A percentile compares a stretch with the other conserved stretches of the same genome.
Conservation (phyloP, 345 rosid species). For the Brassica nigra region DNA sequence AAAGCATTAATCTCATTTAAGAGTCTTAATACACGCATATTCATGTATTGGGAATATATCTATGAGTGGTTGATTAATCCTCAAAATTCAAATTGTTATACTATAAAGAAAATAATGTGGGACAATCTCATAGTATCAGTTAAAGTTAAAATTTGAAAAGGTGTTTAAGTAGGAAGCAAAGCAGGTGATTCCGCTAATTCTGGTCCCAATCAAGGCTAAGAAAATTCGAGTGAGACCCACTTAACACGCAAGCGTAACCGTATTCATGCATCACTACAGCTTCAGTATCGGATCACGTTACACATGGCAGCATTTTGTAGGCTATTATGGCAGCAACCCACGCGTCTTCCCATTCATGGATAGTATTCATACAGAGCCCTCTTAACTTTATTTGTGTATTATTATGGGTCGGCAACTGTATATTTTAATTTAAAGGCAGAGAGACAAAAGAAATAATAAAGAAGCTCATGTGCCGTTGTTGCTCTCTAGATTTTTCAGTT, state of each 20-base stretch:
- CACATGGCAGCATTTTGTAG: slow-evolving; percentile 19
- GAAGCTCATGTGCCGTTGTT: slow-evolving; percentile 35
- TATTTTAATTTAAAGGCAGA: neutral
- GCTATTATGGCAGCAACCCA: neutral
- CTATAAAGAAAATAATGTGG: neutral
- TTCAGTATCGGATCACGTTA: slow-evolving; percentile 23
- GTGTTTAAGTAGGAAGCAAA: slow-evolving; percentile 17
- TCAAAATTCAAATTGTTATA: neutral
- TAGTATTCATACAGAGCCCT: slow-evolving; percentile 5
- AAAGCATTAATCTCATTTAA: slow-evolving; percentile 15
- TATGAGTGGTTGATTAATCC: neutral
- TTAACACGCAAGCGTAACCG: slow-evolving; percentile 30
- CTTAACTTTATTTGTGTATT: neutral
- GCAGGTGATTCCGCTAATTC: slow-evolving; percentile 36
- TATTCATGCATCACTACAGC: slow-evolving; percentile 25
- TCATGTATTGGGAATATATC: neutral
- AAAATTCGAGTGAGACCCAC: slow-evolving; percentile 22
- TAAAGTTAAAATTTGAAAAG: neutral
- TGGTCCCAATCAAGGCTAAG: slow-evolving; percentile 6
- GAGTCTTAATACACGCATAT: slow-evolving; percentile 21
- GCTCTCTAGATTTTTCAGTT: slow-evolving; percentile 28
- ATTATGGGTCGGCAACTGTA: slow-evolving; percentile 3
- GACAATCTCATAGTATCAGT: neutral
- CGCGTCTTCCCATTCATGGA: slow-evolving; percentile 34
- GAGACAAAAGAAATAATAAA: slow-evolving; percentile 16